Conservation (phyloP, 805 yeast species). For the Sungouiozyma ichnusensis region DNA sequence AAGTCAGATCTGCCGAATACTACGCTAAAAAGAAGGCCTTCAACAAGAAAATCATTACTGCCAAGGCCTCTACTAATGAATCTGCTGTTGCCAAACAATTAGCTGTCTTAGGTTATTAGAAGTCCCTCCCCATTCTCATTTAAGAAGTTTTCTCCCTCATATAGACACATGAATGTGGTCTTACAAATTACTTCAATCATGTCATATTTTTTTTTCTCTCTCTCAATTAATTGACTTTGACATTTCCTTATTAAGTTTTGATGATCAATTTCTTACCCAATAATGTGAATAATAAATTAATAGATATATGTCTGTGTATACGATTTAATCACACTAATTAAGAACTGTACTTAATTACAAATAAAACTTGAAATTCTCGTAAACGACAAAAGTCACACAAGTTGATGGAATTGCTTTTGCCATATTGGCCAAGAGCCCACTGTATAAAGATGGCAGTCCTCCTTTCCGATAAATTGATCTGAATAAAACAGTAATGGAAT, state of each 20-base stretch:
- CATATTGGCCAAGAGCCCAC: slow-evolving; percentile 71
- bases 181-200: not conserved
- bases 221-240: not conserved
- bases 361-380: slow-evolving; percentile 47
- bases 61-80: slow-evolving; percentile 78
- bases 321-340: not conserved
- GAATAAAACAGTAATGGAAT: slow-evolving; percentile 27
- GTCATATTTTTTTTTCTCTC: not conserved
- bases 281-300: not conserved
- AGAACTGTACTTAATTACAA: slow-evolving; percentile 5
- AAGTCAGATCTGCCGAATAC: slow-evolving; percentile 97
- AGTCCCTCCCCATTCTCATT: not conserved
- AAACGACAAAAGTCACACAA: slow-evolving; percentile 77
- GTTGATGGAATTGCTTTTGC: slow-evolving; percentile 87
- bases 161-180: not conserved
- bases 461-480: slow-evolving; percentile 35
- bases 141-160: not conserved
- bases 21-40: slow-evolving; percentile 97
- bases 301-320: not conserved
- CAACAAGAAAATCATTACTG: slow-evolving; percentile 82
- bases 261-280: not conserved
- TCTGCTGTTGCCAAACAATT: slow-evolving; percentile 87
- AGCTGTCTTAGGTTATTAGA: slow-evolving; percentile 95
- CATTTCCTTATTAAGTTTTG: too few relatives aligned
- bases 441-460: slow-evolving; percentile 65